Percentiles rank a stretch among this genome's conserved stretches.
Conservation (phyloP, 2,329 filamentous ascomycete genomes). For the Diaporthe eres region DNA sequence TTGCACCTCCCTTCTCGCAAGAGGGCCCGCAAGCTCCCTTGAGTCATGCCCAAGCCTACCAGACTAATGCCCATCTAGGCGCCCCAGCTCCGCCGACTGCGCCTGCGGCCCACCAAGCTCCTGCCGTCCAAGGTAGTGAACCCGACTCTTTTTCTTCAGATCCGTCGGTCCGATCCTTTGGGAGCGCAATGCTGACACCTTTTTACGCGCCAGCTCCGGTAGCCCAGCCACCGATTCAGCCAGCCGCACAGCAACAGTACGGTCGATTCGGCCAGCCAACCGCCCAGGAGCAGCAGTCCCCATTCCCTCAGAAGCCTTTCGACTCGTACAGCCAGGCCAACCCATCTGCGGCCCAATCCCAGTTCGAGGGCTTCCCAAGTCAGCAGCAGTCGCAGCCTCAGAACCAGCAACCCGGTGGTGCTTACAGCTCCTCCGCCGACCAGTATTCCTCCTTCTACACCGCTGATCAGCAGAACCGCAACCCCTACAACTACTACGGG, state of each 20-base stretch:
- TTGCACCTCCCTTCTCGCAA: slow-evolving; percentile 39
- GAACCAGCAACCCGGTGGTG: slow-evolving; percentile 71
- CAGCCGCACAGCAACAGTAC: slow-evolving; percentile 76
- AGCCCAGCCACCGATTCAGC: slow-evolving; percentile 67
- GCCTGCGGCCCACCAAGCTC: slow-evolving; percentile 50
- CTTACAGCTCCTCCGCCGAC: slow-evolving; percentile 80
- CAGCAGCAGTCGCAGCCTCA: slow-evolving; percentile 73
- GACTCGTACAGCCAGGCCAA: slow-evolving; percentile 79
- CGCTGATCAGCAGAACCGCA: slow-evolving; percentile 78
- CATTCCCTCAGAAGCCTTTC: slow-evolving; percentile 82
- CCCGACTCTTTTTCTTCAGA: slow-evolving; percentile 41
- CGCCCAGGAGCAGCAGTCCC: slow-evolving; percentile 71
- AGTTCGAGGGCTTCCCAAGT: slow-evolving; percentile 73
- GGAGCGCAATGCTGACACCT: slow-evolving; percentile 45
- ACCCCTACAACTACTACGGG: slow-evolving; percentile 83
- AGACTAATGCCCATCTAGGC: slow-evolving; percentile 35
- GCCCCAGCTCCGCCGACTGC: slow-evolving; percentile 49
- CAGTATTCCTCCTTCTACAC: slow-evolving; percentile 92
- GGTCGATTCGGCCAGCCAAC: slow-evolving; percentile 77
- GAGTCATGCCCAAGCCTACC: not conserved
- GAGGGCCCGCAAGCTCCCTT: slow-evolving; percentile 20
- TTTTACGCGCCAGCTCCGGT: slow-evolving; percentile 55
- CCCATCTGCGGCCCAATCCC: slow-evolving; percentile 60
- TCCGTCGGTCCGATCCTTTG: slow-evolving; percentile 32
- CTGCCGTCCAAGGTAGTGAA: slow-evolving; percentile 55